Evolutionary conservation across 2,329 filamentous ascomycete genomes (phyloP), one percentile per base, ranked within the genome.

Genomic region (Fonsecaea erecta): DNA sequence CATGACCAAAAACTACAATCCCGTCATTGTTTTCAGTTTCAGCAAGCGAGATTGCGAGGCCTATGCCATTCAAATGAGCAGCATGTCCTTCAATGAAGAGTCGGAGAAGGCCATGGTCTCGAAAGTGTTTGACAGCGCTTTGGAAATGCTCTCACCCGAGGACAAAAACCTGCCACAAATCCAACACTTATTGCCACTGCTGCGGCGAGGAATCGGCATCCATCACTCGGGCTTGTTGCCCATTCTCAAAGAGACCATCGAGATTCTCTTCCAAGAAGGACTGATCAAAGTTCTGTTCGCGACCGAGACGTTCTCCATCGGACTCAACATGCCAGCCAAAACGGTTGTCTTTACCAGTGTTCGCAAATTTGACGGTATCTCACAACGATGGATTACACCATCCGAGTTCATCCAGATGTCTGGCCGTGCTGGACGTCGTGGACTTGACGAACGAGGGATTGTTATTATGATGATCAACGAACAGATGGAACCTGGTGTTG

Each of bases 401-500:
- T 97, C 92, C 11, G 95, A 99, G 74, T 99, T 98, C 78, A 92
- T 99, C 59, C 95, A 99, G 76, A 99, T 99, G 95, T 97, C 95
- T 60, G 95, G 95, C 67, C 91, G 95, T 79, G 95, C 95, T 65
- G 95, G 95, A 75, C 91, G 95, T 85, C 89, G 95, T 87, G 95
- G 95, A 79, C 90, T 99, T 61, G 95, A 99, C 81, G 93, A 97
- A 68, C 90, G 95, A 70, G 95, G 95, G 85, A 96, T 98, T 72
- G 95, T 99, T 71, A 98, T 99, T 77, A 98, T 99, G 92, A 98
- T 99, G 94, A 91, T 99, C 68, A 90, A 96, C 74, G 91, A 96
- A 77, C 92, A 95, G 80, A 94, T 99, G 82, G 95, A 99, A 74
- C 95, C 95, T 1, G 88, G 92, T 1, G 88, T 90, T n/a, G 94